Conservation (phyloP, 1,284 basidiomycete species). For the Ceratobasidium sp. region DNA sequence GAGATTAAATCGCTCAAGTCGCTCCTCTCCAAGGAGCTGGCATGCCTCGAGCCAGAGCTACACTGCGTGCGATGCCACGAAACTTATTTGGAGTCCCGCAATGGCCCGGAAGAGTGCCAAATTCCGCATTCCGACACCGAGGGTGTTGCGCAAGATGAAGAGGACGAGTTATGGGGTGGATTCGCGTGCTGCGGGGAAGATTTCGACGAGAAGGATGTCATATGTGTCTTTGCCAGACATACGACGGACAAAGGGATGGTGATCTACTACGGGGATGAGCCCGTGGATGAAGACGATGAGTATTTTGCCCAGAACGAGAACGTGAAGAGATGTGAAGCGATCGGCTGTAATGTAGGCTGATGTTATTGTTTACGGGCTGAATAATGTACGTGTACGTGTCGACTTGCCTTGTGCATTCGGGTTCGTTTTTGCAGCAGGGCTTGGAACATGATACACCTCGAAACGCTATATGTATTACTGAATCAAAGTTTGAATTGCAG, state of each 20-base stretch:
- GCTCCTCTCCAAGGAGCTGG: not conserved
- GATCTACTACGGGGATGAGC: conserved; percentile 1
- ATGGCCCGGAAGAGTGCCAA: not conserved
- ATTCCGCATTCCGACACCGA: not conserved
- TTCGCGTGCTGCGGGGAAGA: conserved; percentile 18
- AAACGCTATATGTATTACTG: too few species aligned
- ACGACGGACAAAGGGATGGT: conserved; percentile 3
- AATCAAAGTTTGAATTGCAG: too few species aligned
- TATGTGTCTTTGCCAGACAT: not conserved
- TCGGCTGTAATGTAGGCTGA: not conserved
- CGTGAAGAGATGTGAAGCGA: not conserved
- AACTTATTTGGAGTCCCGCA: not conserved
- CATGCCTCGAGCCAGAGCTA: not conserved
- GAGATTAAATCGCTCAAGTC: not conserved
- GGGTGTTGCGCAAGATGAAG: not conserved
- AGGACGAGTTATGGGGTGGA: not conserved
- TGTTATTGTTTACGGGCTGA: not conserved
- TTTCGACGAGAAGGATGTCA: not conserved
- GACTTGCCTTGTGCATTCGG: too few species aligned
- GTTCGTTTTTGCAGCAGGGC: too few species aligned
- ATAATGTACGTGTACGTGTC: too few species aligned
- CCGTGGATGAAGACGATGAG: conserved; percentile 18
- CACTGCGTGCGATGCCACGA: conserved; percentile 20
- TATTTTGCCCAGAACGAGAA: conserved; percentile 22
- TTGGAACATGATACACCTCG: too few species aligned